phyloP scores from a whole-genome alignment of 495 filamentous ascomycete species.

The Collariella sp. region DNA sequence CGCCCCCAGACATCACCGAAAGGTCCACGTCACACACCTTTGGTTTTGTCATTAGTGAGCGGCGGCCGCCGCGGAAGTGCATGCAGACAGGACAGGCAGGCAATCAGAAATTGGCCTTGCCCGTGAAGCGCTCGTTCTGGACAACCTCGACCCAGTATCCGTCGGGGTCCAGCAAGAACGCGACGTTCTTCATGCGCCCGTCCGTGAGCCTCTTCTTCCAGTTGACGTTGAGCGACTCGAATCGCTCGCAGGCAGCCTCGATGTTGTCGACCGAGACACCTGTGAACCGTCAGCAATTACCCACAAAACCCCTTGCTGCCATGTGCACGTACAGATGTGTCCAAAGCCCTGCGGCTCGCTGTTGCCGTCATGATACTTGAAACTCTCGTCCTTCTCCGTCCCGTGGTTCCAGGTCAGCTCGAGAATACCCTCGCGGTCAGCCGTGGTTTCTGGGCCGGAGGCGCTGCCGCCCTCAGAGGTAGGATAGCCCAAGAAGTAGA shows the following conservation, averaged over 20 bases:
- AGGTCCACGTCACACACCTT: background rate
- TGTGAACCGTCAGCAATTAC: slow-evolving; percentile 28
- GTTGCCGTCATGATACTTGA: slow-evolving; percentile 91
- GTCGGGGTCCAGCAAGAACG: slow-evolving; percentile 88
- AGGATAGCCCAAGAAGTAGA: slow-evolving; percentile 88
- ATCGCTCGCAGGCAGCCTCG: slow-evolving; percentile 72
- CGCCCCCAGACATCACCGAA: background rate
- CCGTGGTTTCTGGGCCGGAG: slow-evolving; percentile 39
- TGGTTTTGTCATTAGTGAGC: background rate
- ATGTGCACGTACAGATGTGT: slow-evolving; percentile 61
- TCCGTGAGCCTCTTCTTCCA: slow-evolving; percentile 96
- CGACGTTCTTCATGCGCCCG: slow-evolving; percentile 89
- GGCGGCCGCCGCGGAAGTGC: background rate
- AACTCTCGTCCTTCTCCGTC: slow-evolving; percentile 77
- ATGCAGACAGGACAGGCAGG: background rate
- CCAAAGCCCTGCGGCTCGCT: slow-evolving; percentile 87
- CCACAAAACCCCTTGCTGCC: background rate
- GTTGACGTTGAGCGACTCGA: slow-evolving; percentile 70
- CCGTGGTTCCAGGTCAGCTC: slow-evolving; percentile 97
- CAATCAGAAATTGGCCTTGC: slow-evolving; percentile 42
- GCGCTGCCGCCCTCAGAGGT: slow-evolving; percentile 38
- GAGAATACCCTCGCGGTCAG: slow-evolving; percentile 70
- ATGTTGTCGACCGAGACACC: slow-evolving; percentile 85
- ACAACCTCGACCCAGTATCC: slow-evolving; percentile 88
- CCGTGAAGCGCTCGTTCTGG: slow-evolving; percentile 57